These are phyloP conservation scores for Solanum chaucha DNA, from an alignment of 257 asterid species.

Conservation along the genomic window DNA sequence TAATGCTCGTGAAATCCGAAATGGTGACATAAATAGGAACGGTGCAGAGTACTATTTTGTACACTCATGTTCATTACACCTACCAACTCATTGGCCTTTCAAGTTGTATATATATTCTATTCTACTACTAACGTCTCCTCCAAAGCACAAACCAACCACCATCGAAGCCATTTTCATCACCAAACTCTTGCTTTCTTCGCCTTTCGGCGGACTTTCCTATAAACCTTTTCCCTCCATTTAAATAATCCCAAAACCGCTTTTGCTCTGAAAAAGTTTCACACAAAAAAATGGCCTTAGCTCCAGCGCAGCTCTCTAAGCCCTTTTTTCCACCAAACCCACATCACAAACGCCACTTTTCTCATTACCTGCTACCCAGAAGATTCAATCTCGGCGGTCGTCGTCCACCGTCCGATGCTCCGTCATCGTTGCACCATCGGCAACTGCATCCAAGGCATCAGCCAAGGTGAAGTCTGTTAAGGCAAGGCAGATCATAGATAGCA, in stretches of 20 bases:
- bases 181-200: conserved; percentile 31
- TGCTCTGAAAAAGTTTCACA: background rate
- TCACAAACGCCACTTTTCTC: conserved; percentile 30
- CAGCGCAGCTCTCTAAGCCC: conserved; percentile 50
- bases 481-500: conserved; percentile 94
- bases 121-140: background rate
- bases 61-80: background rate
- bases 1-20: too few relatives aligned
- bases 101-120: background rate
- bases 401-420: conserved; percentile 49
- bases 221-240: conserved; percentile 1
- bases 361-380: conserved; percentile 19
- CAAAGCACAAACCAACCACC: conserved; percentile 21
- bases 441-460: conserved; percentile 18
- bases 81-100: background rate
- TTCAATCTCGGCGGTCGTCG: conserved; percentile 24
- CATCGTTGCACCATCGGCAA: conserved; percentile 32
- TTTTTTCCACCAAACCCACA: conserved; percentile 49
- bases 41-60: background rate
- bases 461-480: conserved; percentile 69
- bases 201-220: conserved; percentile 47
- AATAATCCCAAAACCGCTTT: background rate
- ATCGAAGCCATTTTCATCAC: background rate
- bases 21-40: too few relatives aligned
- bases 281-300: conserved; percentile 51